Evolutionary conservation across 257 asterid species (phyloP), one percentile per base, ranked within the genome.

Genomic region (Solanum appendiculatum): DNA sequence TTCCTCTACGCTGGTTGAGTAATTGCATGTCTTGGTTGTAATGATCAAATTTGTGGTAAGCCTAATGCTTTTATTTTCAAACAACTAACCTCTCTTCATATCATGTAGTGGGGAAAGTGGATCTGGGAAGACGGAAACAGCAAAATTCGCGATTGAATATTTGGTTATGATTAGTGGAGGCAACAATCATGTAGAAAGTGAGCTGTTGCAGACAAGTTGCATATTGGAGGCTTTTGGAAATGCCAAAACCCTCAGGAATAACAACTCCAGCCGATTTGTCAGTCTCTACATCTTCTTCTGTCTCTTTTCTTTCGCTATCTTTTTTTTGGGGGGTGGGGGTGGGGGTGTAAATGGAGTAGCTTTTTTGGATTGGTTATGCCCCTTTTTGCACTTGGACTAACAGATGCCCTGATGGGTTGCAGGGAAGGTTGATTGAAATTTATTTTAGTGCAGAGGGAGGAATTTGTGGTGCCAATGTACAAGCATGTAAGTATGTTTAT

Each of bases 101-200:
- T 89, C 86, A 64, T 92, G 58, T 86, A 97, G 99, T 87, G 99
- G 99, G 80, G 98, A 94, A 90, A 96, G 99, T 90, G 99, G 99
- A 63, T 91, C 99, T 85, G 99, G 99, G 92, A 97, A 97, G 92
- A 96, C 99, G 77, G 98, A 93, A 93, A 96, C 99, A 34, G 99
- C 99, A 85, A 97, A 96, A 89, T 72, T 87, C 44, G 93, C 94
- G 37, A 92, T 94, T 95, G 93, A 94, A 89, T 97, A 95, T 93
- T 89, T 97, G 94, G 96, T 95, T 73, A 93, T 94, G 74, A 86
- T 95, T 87, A 95, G 98, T 88, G 97, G 95, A 87, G 96, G 93
- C 82, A 87, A 88, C 83, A 92, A 87, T 88, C 97, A 94, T 89
- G 87, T 94, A 90, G 98, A 93, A 88, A 88, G 92, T 70, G 93